phyloP scores from a whole-genome alignment of 2,329 filamentous ascomycete species.

The Plenodomus tracheiphilus region DNA sequence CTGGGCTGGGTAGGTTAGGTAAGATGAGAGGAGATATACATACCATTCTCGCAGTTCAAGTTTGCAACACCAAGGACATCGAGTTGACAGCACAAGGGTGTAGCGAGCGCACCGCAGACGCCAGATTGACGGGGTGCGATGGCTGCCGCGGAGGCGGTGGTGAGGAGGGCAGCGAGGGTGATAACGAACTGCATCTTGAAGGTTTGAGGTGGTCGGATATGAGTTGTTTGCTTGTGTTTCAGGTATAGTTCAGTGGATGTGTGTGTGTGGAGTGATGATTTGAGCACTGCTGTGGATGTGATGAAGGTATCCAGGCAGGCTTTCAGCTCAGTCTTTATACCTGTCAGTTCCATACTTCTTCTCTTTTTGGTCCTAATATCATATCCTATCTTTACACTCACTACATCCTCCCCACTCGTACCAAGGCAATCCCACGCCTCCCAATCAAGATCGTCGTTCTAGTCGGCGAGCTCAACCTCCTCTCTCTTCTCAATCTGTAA shows the following conservation, averaged over 20 bases:
- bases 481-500: no score
- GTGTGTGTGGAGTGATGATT: not conserved
- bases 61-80: slow-evolving; percentile 18
- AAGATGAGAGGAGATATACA: no score
- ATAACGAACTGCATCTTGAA: slow-evolving; percentile 17
- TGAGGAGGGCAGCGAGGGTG: slow-evolving; percentile 13
- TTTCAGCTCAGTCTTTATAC: no score
- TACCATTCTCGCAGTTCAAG: slow-evolving; percentile 23
- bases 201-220: no score
- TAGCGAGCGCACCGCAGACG: slow-evolving; percentile 17
- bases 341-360: not conserved
- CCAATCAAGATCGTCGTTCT: no score
- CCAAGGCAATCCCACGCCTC: no score
- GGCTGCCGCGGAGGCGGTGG: slow-evolving; percentile 14
- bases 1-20: no score
- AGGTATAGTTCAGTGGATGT: no score
- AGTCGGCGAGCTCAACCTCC: no score
- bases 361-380: not conserved
- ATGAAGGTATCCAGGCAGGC: not conserved
- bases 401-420: no score
- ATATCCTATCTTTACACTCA: no score
- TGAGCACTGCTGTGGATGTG: not conserved
- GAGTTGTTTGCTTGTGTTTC: no score
- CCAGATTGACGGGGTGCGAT: slow-evolving; percentile 8
- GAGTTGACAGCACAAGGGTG: slow-evolving; percentile 24